Base-by-base conservation (phyloP, 2,329 filamentous ascomycete genomes). In the Talaromyces pinophilus region DNA sequence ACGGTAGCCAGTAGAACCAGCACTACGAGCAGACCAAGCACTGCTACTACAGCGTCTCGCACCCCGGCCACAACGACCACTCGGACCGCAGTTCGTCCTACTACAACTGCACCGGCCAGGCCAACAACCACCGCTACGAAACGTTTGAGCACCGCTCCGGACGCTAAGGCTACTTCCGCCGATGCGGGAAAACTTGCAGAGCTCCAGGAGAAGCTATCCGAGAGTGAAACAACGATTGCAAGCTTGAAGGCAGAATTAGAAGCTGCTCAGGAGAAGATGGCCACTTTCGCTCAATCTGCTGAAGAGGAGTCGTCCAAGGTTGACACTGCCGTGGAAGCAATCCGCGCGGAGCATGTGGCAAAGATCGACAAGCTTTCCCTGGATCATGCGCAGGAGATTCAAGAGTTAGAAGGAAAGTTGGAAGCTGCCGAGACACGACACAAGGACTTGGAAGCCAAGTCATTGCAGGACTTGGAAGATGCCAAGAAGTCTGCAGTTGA, bases 381-480 rank as follows among this genome's bases (percentile, higher is more conserved):
- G 1, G 70, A 70, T 30, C 76, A 79, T 70, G 71, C 73, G 3
- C 70, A 77, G 25, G 75, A 78, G 60, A 69, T 79, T 60, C 71
- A 75, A 55, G 70, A 71, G 25, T 63, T 80, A 64, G 75, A 75
- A 57, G 62, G 62, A 2, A 75, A 77, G 40, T 69, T 80, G 13
- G 72, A 76, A 19, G 78, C 81, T 61, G 73, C 73, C 0, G 78
- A 81, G 59, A 59, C 69, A 6, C 75, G 76, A 64, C 74, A 73
- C 19, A 76, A 78, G 62, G 76, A 79, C 22, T 63, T 79, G 30
- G 76, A 78, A 64, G 74, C 77, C 42, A 76, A 74, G 62, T 77
- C 76, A 6, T 64, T 74, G 10, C 75, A 77, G 63, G 77, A 80
- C 11, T 65, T 81, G 10, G 79, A 81, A 48, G 75, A 77, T 48